A percentile compares a stretch with the other conserved stretches of the same genome.
Conservation (phyloP, 2,329 filamentous ascomycete species). For the Incumbomyces lentus region DNA sequence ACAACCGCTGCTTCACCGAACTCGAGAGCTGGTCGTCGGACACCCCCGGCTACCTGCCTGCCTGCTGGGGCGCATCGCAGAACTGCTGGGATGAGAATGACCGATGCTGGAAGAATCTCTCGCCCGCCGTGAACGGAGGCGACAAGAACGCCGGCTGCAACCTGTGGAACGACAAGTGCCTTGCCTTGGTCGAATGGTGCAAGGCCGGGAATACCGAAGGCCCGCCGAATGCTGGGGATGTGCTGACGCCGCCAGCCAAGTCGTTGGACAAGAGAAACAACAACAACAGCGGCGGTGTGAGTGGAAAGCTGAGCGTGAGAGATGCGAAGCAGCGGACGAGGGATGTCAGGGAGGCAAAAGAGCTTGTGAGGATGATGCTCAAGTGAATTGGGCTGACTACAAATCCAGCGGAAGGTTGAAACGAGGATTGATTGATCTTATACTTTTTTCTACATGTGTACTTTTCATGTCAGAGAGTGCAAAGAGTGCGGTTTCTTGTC, state of each 20-base stretch:
- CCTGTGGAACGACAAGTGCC: constrained; percentile 54
- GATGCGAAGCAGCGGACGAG: not conserved
- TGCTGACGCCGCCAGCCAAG: constrained; percentile 25
- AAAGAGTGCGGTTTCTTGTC: no score
- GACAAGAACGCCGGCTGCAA: constrained; percentile 42
- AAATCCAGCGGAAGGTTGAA: no score
- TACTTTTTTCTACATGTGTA: not conserved
- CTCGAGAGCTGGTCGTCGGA: constrained; percentile 44
- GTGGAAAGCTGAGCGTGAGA: not conserved
- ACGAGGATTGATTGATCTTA: not conserved
- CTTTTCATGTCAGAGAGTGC: no score
- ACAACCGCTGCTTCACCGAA: constrained; percentile 61
- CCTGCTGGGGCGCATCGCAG: constrained; percentile 47
- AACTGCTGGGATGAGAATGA: constrained; percentile 51
- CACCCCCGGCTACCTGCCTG: constrained; percentile 30
- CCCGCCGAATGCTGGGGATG: constrained; percentile 34
- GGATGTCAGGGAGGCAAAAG: not conserved
- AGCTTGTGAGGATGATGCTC: not conserved
- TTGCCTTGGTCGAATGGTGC: constrained; percentile 32
- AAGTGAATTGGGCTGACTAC: not conserved
- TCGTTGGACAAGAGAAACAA: not conserved
- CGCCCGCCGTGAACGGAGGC: constrained; percentile 44
- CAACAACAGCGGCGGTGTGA: not conserved
- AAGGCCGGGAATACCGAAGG: constrained; percentile 32
- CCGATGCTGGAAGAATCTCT: constrained; percentile 45